These are phyloP conservation scores for Nyssa sinensis DNA, from an alignment of 148 eudicot genomes.

Conservation along the genomic window DNA sequence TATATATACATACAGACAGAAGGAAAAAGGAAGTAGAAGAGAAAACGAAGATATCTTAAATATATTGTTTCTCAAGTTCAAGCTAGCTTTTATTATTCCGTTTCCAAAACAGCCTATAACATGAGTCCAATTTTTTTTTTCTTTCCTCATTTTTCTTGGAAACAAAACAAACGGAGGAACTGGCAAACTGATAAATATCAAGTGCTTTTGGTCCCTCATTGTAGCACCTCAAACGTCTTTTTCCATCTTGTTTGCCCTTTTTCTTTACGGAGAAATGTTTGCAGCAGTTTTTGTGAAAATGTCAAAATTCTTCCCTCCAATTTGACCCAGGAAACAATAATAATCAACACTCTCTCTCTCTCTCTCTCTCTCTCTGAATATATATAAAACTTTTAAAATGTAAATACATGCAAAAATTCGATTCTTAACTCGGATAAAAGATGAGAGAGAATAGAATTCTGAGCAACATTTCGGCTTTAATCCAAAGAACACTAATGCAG, in stretches of 20 bases:
- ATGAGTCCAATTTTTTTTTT: not conserved
- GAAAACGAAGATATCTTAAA: not conserved
- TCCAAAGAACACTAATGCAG: not conserved
- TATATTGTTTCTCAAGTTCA: not conserved
- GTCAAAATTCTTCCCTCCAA: too few species aligned
- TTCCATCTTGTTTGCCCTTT: not conserved
- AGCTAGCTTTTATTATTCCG: not conserved
- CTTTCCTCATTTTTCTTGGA: not conserved
- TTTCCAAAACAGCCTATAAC: not conserved
- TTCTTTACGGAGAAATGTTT: too few species aligned
- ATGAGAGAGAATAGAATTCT: too few species aligned
- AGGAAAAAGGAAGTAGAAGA: not conserved
- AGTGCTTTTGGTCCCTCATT: not conserved
- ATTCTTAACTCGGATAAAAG: too few species aligned
- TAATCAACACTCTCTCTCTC: too few species aligned
- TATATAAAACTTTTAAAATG: too few species aligned
- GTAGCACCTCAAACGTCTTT: conserved; percentile 10
- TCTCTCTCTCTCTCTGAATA: too few species aligned
- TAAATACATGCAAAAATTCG: too few species aligned
- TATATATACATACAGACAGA: too few species aligned
- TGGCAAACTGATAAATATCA: not conserved
- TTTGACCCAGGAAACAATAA: too few species aligned
- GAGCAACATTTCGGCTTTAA: not conserved
- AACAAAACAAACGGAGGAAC: conserved; percentile 8
- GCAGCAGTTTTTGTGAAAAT: too few species aligned